phyloP scores from a whole-genome alignment of 2,329 filamentous ascomycete species.

The Colletotrichum tropicale region DNA sequence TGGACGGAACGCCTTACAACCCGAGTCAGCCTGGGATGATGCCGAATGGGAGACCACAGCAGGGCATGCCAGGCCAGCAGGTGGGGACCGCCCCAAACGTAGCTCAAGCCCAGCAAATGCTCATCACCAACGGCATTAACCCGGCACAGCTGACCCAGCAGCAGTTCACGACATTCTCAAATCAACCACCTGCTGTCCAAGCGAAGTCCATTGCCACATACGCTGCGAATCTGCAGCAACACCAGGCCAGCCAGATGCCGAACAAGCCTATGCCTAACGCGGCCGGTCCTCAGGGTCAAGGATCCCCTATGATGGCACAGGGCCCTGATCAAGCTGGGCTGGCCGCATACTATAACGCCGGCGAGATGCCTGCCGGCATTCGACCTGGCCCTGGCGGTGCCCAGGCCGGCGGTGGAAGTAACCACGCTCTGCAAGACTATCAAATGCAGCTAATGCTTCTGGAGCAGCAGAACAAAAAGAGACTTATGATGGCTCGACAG shows the following conservation, averaged over 20 bases:
- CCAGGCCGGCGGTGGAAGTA: constrained; percentile 62
- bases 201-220: constrained; percentile 88
- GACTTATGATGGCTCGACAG: constrained; percentile 81
- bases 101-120: constrained; percentile 62
- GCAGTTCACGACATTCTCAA: constrained; percentile 72
- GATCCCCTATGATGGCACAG: constrained; percentile 81
- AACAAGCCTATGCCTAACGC: constrained; percentile 80
- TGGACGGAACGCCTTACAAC: constrained; percentile 75
- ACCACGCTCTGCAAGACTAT: constrained; percentile 84
- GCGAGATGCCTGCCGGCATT: constrained; percentile 67
- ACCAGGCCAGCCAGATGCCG: constrained; percentile 81
- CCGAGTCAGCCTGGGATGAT: constrained; percentile 74
- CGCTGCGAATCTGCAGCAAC: constrained; percentile 81
- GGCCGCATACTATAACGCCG: constrained; percentile 66
- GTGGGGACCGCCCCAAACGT: constrained; percentile 58
- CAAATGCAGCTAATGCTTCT: constrained; percentile 90
- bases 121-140: constrained; percentile 75
- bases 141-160: constrained; percentile 73
- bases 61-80: constrained; percentile 76
- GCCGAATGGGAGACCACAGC: constrained; percentile 73
- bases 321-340: constrained; percentile 69
- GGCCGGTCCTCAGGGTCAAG: constrained; percentile 71
- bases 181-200: constrained; percentile 65
- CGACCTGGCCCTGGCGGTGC: constrained; percentile 55
- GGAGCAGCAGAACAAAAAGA: constrained; percentile 87